These are phyloP conservation scores for Corchorus capsularis DNA, from an alignment of 345 rosid species.

Conservation along the genomic window DNA sequence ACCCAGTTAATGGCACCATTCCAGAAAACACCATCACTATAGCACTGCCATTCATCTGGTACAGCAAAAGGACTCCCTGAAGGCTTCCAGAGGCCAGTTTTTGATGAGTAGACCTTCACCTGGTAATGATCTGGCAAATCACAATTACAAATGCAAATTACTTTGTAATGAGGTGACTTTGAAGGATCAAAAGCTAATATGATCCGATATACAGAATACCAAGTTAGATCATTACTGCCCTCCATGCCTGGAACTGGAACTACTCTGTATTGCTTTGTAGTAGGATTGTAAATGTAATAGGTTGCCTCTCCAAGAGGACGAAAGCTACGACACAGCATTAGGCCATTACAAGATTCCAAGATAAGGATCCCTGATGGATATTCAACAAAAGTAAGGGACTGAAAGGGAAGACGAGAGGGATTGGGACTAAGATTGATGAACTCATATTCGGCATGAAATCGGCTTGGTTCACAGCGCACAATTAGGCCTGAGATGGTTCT, in stretches of 20 bases:
- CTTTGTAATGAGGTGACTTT: constrained; percentile 43
- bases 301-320: background rate
- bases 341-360: constrained; percentile 51
- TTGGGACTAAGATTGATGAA: constrained; percentile 24
- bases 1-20: constrained; percentile 42
- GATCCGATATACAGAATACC: constrained; percentile 11
- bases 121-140: background rate
- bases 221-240: too few species aligned
- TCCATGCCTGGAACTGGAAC: constrained; percentile 35
- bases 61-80: constrained; percentile 17
- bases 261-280: constrained; percentile 33
- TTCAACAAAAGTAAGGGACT: constrained; percentile 26
- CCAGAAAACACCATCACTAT: constrained; percentile 27
- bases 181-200: constrained; percentile 46
- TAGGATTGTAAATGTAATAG: constrained; percentile 43
- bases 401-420: constrained; percentile 23
- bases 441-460: background rate
- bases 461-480: background rate
- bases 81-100: constrained; percentile 35
- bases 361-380: constrained; percentile 28
- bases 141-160: constrained; percentile 27
- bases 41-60: background rate
- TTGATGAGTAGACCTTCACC: constrained; percentile 35
- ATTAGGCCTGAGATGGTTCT: constrained; percentile 19
- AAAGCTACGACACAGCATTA: constrained; percentile 37